These are phyloP conservation scores for Cordyceps cateniannulata DNA, from an alignment of 2,329 filamentous ascomycete genomes.

Conservation along the genomic window DNA sequence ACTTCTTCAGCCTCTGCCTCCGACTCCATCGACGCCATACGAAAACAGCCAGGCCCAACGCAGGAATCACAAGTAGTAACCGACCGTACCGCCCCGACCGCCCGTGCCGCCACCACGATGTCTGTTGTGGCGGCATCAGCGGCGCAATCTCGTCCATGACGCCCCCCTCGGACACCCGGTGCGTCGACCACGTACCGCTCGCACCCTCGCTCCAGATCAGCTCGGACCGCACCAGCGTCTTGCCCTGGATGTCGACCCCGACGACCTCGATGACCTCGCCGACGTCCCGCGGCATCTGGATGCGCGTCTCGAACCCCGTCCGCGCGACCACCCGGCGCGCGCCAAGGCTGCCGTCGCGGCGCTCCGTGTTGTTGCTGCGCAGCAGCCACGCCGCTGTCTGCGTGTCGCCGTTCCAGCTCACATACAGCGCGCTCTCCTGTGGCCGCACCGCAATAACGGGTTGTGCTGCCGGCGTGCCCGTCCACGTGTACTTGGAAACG, in stretches of 20 bases:
- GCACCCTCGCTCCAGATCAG: slow-evolving; percentile 3
- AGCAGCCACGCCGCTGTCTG: slow-evolving; percentile 40
- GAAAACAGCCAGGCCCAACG: background rate
- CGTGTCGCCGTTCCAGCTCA: slow-evolving; percentile 49
- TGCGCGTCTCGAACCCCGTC: slow-evolving; percentile 19
- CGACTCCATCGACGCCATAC: background rate
- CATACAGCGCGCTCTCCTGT: slow-evolving; percentile 30
- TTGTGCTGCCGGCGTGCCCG: slow-evolving; percentile 29
- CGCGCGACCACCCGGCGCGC: slow-evolving; percentile 10
- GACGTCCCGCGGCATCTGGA: slow-evolving; percentile 15
- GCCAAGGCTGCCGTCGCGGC: slow-evolving; percentile 12
- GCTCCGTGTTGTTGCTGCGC: slow-evolving; percentile 14
- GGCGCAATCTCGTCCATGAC: background rate
- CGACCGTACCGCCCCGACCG: background rate
- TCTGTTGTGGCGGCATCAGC: no score
- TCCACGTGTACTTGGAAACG: slow-evolving; percentile 47
- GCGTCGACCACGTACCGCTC: background rate
- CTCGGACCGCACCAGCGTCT: slow-evolving; percentile 20
- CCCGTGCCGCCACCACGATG: background rate
- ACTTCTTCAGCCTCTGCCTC: background rate
- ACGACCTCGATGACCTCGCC: slow-evolving; percentile 18
- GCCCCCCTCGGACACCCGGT: background rate
- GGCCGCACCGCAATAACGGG: slow-evolving; percentile 25
- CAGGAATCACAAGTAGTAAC: background rate
- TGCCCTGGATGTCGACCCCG: slow-evolving; percentile 15